Percentiles rank a stretch among this genome's conserved stretches.
phyloP scores from a whole-genome alignment of 352 stramenopile genomes.

The Globisporangium apiculatum region DNA sequence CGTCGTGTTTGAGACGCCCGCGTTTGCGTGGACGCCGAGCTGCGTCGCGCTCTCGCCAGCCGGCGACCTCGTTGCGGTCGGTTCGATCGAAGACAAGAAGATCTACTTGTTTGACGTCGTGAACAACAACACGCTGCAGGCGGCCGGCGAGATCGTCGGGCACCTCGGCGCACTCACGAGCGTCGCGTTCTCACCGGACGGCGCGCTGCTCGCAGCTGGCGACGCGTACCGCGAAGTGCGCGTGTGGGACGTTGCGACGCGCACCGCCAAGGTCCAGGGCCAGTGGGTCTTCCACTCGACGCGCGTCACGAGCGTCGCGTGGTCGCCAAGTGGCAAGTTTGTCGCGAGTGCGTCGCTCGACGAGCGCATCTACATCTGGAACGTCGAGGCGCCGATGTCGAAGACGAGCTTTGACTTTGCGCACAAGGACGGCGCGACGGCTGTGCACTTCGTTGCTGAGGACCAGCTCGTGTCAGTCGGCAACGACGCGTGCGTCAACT shows the following conservation, averaged over 20 bases:
- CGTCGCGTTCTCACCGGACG: constrained; percentile 83
- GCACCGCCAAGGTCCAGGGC: constrained; percentile 82
- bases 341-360: constrained; percentile 92
- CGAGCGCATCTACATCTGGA: constrained; percentile 97
- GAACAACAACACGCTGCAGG: constrained; percentile 45
- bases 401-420: constrained; percentile 71
- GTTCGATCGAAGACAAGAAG: constrained; percentile 80
- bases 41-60: constrained; percentile 66
- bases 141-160: constrained; percentile 56
- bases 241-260: constrained; percentile 82
- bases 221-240: constrained; percentile 88
- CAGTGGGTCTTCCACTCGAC: constrained; percentile 97
- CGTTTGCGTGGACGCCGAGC: constrained; percentile 74
- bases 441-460: constrained; percentile 65
- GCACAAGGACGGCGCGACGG: constrained; percentile 78
- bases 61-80: constrained; percentile 70
- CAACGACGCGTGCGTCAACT: constrained; percentile 79
- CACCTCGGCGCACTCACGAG: constrained; percentile 71
- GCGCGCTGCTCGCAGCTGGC: constrained; percentile 73
- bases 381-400: constrained; percentile 62
- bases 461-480: constrained; percentile 70
- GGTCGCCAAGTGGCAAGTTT: constrained; percentile 87
- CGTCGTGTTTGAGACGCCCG: constrained; percentile 65
- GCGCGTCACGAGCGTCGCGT: constrained; percentile 90
- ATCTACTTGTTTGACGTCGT: constrained; percentile 82